Base-by-base conservation (phyloP, 352 stramenopile species). In the Pilasporangium apinafurcum region DNA sequence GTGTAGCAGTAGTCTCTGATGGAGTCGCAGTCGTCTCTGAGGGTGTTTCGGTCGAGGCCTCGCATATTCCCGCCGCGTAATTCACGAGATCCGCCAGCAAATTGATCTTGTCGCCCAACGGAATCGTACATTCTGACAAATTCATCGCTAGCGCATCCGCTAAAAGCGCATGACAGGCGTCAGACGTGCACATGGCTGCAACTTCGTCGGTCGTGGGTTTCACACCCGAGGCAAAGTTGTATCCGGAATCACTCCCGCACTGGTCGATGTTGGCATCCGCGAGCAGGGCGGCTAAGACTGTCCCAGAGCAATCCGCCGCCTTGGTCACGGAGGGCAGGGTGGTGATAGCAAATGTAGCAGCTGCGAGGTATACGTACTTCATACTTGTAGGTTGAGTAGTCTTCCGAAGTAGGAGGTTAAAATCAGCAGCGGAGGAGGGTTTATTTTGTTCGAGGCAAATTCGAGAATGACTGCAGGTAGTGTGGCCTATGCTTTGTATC, bases 71-170 rank as follows among this genome's bases (percentile, higher is more conserved):
- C 36, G 48, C 45, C 38, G 63, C 45, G 36, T 54, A 59, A 32
- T 63, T 44, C 14, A 63, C 34, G 22, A 67, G 45, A 21, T 67
- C 53, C n/a, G 53, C 53, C 8, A 51, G 39, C 24, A 63, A 39
- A 33, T 38, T 27, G 40, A 67, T 67, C 18, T 52, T 48, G 38
- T 55, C 37, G 18, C 57, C 57, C 27, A 67, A 44, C 4, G 57
- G 60, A 27, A 63, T 44, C 26, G 59, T 44, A 18, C 57, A 67
- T 43, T 67, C 58, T 7, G 48, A 43, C n/a, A 53, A 45, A 12
- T 26, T 45, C 31, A 59, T 47, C 17, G 57, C 48, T 25, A 26
- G 17, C 17, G 39, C 48, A 26, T 60, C 42, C 6, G 39, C 37
- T 4, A 61, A 43, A 8, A 67, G 34, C 13, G 18, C 37, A 39